Conservation (phyloP, 2,329 filamentous ascomycete genomes). For the Blastomyces parvus region DNA sequence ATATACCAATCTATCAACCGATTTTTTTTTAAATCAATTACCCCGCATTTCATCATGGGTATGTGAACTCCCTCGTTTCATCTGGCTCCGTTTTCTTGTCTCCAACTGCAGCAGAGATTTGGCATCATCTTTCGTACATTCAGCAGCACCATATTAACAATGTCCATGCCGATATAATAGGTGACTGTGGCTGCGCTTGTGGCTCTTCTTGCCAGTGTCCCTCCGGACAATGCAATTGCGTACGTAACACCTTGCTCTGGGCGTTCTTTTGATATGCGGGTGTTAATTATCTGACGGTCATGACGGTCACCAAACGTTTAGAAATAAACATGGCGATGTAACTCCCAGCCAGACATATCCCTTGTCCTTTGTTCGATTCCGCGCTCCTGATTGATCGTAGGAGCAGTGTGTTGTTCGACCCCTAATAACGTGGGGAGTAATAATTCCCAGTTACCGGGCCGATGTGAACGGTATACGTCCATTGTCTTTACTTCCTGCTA, state of each 20-base stretch:
- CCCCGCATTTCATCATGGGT: slow-evolving; percentile 8
- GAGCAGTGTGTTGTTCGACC: background rate
- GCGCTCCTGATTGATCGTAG: background rate
- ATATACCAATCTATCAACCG: background rate
- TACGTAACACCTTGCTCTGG: background rate
- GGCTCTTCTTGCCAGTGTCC: slow-evolving; percentile 8
- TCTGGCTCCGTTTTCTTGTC: background rate
- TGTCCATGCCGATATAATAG: background rate
- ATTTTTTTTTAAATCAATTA: background rate
- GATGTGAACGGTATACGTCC: background rate
- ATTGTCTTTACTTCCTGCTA: background rate
- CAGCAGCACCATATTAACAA: background rate
- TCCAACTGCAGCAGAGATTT: background rate
- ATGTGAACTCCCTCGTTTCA: background rate
- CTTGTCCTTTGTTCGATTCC: background rate
- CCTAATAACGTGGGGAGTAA: background rate
- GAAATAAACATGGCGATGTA: slow-evolving; percentile 3
- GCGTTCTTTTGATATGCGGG: background rate
- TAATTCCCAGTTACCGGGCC: background rate
- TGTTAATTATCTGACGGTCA: background rate
- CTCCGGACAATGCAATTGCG: slow-evolving; percentile 5
- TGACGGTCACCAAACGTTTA: background rate
- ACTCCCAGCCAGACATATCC: background rate
- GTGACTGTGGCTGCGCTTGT: slow-evolving; percentile 9
- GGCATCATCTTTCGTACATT: background rate